Evolutionary conservation across 768 basidiomycete species (phyloP).

Genomic region (Rossbeevera mucosa): DNA sequence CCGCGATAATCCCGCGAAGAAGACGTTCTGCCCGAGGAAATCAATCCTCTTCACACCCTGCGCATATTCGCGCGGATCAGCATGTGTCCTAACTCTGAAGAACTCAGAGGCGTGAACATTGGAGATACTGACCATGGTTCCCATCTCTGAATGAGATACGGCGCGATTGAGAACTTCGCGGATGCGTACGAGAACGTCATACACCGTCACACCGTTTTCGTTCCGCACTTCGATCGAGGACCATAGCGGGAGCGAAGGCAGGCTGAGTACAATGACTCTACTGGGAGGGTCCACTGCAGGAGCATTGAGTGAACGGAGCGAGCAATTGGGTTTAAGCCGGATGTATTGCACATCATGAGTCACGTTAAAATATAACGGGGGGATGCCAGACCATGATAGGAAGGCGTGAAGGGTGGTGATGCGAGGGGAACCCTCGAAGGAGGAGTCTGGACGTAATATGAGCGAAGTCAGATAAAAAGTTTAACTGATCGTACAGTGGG

Average conservation of each 20-base stretch:
- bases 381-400: constrained; percentile 16
- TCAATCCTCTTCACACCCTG: constrained; percentile 40
- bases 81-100: constrained; percentile 25
- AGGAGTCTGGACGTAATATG: constrained; percentile 9
- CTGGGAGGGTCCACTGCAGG: constrained; percentile 23
- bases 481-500: constrained; percentile 15
- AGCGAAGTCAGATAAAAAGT: background rate
- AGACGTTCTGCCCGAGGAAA: constrained; percentile 30
- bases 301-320: constrained; percentile 13
- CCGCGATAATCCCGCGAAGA: constrained; percentile 30
- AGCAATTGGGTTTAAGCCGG: constrained; percentile 17
- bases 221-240: constrained; percentile 30
- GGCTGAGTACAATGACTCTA: constrained; percentile 14
- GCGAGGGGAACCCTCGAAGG: constrained; percentile 8
- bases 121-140: constrained; percentile 19
- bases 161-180: constrained; percentile 25
- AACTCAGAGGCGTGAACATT: constrained; percentile 24
- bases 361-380: constrained; percentile 24
- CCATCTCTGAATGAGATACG: constrained; percentile 25
- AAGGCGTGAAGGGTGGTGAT: constrained; percentile 26
- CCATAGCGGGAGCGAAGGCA: constrained; percentile 26
- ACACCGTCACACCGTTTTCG: constrained; percentile 22
- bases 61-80: constrained; percentile 33
- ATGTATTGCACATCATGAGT: constrained; percentile 23
- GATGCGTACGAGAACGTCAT: constrained; percentile 27